These are phyloP conservation scores for Ceriops decandra DNA, from an alignment of 345 rosid species.

Conservation along the genomic window DNA sequence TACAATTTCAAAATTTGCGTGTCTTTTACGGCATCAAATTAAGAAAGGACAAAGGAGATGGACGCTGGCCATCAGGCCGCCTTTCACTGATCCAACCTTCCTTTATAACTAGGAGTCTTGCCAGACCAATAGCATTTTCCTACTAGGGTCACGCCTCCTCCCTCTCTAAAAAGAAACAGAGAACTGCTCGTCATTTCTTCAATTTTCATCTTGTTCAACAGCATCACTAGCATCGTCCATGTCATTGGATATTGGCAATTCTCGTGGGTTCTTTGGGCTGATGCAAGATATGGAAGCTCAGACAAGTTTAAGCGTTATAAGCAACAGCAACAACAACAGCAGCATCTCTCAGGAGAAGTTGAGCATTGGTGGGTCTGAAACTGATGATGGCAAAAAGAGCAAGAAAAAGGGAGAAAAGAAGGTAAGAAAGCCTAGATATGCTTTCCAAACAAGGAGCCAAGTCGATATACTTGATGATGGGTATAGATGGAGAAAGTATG, in stretches of 20 bases:
- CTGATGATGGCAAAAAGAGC: constrained; percentile 18
- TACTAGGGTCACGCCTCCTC: too few relatives aligned
- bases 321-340: background rate
- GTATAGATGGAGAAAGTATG: constrained; percentile 89
- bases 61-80: background rate
- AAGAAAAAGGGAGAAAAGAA: constrained; percentile 54
- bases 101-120: background rate
- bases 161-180: constrained; percentile 7
- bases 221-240: constrained; percentile 12
- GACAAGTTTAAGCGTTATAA: background rate
- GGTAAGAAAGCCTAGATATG: constrained; percentile 52
- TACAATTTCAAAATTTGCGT: constrained; percentile 18
- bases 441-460: constrained; percentile 85
- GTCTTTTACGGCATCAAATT: constrained; percentile 33
- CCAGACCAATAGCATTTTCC: background rate
- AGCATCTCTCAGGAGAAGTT: background rate
- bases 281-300: constrained; percentile 25
- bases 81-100: background rate
- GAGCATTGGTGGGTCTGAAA: constrained; percentile 18
- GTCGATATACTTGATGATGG: constrained; percentile 95
- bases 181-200: constrained; percentile 15
- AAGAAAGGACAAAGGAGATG: background rate
- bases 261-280: constrained; percentile 32
- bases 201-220: constrained; percentile 21
- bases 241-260: constrained; percentile 2